Conservation (phyloP, 108 stramenopile genomes). For the Aurantiochytrium sp. region DNA sequence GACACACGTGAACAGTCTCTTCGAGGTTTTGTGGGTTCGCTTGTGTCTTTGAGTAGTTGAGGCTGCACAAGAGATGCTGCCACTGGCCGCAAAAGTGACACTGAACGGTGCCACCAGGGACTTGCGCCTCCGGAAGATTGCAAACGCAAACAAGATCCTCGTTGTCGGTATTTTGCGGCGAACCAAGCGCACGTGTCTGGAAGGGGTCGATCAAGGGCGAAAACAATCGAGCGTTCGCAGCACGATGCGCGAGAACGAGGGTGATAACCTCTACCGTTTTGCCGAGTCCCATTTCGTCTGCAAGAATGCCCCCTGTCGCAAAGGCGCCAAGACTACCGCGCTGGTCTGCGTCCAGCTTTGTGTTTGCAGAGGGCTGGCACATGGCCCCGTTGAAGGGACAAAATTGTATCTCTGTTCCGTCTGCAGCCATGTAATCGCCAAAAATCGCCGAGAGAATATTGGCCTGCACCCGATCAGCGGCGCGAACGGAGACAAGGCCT, state of each 20-base stretch:
- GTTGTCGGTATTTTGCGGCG: neutral
- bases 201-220: neutral
- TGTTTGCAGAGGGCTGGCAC: neutral
- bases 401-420: neutral
- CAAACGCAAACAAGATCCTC: neutral
- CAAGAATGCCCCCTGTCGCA: neutral
- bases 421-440: neutral
- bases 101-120: neutral
- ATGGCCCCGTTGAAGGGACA: neutral
- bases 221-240: neutral
- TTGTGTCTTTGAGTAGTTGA: neutral
- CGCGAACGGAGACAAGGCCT: neutral
- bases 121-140: neutral
- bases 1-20: neutral
- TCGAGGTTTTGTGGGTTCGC: neutral
- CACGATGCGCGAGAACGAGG: neutral
- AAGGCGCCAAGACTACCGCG: too few relatives aligned
- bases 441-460: neutral
- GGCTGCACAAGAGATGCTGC: neutral
- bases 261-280: conserved; percentile 27
- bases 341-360: too few relatives aligned
- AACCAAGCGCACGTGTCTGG: neutral
- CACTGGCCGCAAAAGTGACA: neutral
- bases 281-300: conserved; percentile 36
- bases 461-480: neutral